A percentile compares a stretch with the other conserved stretches of the same genome.
These are phyloP conservation scores for Cercospora berteroae DNA, from an alignment of 2,329 filamentous ascomycete genomes.

Conservation along the genomic window DNA sequence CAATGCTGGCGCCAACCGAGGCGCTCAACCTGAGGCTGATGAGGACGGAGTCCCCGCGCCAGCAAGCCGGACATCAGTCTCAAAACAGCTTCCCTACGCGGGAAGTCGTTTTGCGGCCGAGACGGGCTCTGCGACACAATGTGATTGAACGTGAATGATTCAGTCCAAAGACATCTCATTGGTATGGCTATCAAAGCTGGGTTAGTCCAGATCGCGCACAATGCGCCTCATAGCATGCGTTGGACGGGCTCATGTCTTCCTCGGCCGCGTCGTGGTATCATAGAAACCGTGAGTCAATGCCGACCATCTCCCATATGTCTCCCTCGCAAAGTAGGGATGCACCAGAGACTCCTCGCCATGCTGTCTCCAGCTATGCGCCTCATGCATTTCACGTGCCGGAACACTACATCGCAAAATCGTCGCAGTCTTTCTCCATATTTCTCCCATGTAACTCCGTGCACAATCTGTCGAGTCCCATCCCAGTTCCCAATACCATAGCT, in stretches of 20 bases:
- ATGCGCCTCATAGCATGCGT: not conserved
- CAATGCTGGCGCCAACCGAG: not conserved
- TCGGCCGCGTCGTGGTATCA: constrained; percentile 2
- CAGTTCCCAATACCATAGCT: not conserved
- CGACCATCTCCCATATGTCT: not conserved
- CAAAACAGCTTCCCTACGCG: not conserved
- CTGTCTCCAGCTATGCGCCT: not conserved
- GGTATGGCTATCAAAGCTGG: not conserved
- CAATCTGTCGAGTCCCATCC: not conserved
- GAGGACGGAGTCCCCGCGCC: not conserved
- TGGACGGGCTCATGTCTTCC: not conserved
- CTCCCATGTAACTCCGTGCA: not conserved
- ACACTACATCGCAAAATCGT: not conserved
- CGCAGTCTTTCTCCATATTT: constrained; percentile 1
- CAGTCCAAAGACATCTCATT: not conserved
- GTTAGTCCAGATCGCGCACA: not conserved
- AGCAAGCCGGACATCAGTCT: not conserved
- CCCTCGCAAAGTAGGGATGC: not conserved
- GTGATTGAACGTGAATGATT: not conserved
- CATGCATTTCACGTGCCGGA: not conserved
- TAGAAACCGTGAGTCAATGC: constrained; percentile 4
- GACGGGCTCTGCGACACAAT: not conserved
- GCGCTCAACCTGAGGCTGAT: not conserved
- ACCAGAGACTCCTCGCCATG: not conserved
- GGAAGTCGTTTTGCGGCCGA: not conserved